These are phyloP conservation scores for Colletotrichum simmondsii DNA, from an alignment of 2,329 filamentous ascomycete genomes.

Conservation along the genomic window DNA sequence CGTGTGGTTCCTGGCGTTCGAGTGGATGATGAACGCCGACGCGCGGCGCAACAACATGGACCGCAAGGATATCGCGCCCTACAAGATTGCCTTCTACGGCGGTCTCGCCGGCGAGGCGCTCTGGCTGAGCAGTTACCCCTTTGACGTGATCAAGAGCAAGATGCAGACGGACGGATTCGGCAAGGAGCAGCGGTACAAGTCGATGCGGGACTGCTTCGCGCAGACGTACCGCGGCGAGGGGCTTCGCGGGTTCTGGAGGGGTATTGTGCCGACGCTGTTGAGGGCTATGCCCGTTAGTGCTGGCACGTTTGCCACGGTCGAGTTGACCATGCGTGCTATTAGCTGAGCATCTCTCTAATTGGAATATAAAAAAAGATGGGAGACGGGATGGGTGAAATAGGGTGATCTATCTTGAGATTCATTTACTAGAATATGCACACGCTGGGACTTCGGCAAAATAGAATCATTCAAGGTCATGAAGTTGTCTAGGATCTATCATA, in stretches of 20 bases:
- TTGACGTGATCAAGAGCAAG: conserved; percentile 99
- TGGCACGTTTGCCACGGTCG: conserved; percentile 92
- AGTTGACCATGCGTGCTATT: conserved; percentile 73
- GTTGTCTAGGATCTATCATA: neutral
- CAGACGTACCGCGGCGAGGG: conserved; percentile 86
- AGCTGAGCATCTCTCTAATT: conserved; percentile 42
- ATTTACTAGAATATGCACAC: neutral
- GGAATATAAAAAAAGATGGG: neutral
- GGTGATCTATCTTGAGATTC: neutral
- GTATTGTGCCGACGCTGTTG: conserved; percentile 87
- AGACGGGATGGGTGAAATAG: too few species aligned
- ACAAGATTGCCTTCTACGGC: conserved; percentile 92
- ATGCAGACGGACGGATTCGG: conserved; percentile 99
- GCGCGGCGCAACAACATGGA: conserved; percentile 80
- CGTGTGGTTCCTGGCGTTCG: conserved; percentile 93
- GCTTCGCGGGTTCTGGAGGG: conserved; percentile 90
- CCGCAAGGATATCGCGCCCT: conserved; percentile 81
- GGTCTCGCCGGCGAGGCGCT: conserved; percentile 93
- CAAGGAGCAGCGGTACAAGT: conserved; percentile 74
- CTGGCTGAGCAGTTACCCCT: conserved; percentile 93
- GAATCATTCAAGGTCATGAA: neutral
- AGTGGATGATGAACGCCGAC: conserved; percentile 95
- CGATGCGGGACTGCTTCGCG: conserved; percentile 89
- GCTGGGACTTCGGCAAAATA: neutral
- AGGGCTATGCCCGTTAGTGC: conserved; percentile 98